These are phyloP conservation scores for Daldinia childiae DNA, from an alignment of 495 filamentous ascomycete species.

Conservation along the genomic window DNA sequence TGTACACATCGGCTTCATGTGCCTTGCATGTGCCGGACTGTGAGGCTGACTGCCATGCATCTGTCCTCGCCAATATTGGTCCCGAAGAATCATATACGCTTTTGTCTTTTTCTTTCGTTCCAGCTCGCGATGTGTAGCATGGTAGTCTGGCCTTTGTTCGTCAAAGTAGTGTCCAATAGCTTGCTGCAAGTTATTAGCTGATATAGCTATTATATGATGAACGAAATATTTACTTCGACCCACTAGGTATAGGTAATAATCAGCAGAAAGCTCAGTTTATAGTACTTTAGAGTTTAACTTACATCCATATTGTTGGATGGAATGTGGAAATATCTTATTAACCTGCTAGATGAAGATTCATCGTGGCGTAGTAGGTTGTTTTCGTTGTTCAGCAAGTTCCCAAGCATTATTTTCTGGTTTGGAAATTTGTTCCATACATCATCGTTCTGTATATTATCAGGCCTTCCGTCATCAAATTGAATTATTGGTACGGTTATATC, in stretches of 20 bases:
- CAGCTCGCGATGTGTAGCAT: conserved; percentile 11
- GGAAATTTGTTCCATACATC: conserved; percentile 33
- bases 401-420: conserved; percentile 31
- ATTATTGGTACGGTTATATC: conserved; percentile 33
- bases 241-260: conserved; percentile 22
- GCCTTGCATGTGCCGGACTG: conserved; percentile 48
- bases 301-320: conserved; percentile 45
- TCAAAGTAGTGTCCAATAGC: conserved; percentile 36
- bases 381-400: not conserved
- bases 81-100: conserved; percentile 34
- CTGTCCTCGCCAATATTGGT: conserved; percentile 37
- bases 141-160: conserved; percentile 22
- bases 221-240: conserved; percentile 29
- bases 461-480: conserved; percentile 10
- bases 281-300: conserved; percentile 1
- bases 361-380: not conserved
- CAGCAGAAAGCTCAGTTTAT: not conserved
- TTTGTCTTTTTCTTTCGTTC: conserved; percentile 6
- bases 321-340: conserved; percentile 38
- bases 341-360: not conserved
- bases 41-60: conserved; percentile 36
- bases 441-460: not conserved
- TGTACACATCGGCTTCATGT: conserved; percentile 51
- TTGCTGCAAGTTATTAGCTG: conserved; percentile 8
- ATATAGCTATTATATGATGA: not conserved